phyloP scores from a whole-genome alignment of 192 early-diverging fungal species.

The Backusella parvicylindrica region DNA sequence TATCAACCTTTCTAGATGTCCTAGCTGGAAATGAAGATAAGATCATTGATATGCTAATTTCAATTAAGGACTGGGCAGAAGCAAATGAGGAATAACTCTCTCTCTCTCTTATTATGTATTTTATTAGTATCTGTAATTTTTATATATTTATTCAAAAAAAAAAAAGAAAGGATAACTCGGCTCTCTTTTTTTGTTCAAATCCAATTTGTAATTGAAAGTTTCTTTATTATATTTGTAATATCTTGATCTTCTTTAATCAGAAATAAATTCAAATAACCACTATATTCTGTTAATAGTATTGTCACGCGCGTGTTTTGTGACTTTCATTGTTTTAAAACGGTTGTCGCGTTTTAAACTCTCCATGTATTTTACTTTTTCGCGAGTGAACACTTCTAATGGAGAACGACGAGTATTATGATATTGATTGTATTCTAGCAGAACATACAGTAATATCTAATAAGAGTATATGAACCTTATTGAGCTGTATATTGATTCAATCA shows the following conservation, averaged over 20 bases:
- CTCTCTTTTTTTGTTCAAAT: no score
- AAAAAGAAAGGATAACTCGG: no score
- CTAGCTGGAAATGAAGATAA: neutral
- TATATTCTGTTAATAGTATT: no score
- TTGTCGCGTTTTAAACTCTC: neutral
- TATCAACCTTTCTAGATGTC: neutral
- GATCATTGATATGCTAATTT: constrained; percentile 1
- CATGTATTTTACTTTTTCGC: neutral
- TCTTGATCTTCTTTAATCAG: no score
- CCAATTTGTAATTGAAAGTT: no score
- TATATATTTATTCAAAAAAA: no score
- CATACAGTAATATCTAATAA: constrained; percentile 36
- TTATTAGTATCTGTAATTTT: constrained; percentile 14
- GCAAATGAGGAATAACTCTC: neutral
- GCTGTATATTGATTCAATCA: neutral
- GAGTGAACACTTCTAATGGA: constrained; percentile 13
- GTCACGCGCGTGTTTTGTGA: no score
- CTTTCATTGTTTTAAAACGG: no score
- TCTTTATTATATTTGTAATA: no score
- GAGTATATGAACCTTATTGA: neutral
- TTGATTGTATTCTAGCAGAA: constrained; percentile 55
- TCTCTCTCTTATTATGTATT: no score
- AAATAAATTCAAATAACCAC: no score
- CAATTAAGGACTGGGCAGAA: neutral
- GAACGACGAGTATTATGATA: constrained; percentile 52